phyloP scores from a whole-genome alignment of 441 rosid species.

The Euphorbia celastroides region DNA sequence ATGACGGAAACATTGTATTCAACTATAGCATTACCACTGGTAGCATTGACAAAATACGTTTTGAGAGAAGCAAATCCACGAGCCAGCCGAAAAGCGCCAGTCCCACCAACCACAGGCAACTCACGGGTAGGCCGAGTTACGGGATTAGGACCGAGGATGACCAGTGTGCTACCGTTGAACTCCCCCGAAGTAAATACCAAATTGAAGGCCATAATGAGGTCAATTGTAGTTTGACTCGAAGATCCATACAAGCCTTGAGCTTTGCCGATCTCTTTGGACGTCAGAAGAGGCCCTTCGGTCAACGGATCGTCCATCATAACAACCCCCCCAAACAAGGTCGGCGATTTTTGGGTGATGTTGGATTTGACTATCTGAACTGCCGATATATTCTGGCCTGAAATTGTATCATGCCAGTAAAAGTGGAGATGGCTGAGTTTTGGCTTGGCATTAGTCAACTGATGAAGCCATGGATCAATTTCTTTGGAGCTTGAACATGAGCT shows the following conservation, averaged over 20 bases:
- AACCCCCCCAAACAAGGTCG: constrained; percentile 30
- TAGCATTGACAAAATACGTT: background rate
- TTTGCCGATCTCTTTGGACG: constrained; percentile 36
- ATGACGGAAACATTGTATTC: constrained; percentile 47
- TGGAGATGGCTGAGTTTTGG: constrained; percentile 28
- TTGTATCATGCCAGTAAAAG: constrained; percentile 45
- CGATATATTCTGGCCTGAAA: constrained; percentile 31
- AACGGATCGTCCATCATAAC: constrained; percentile 34
- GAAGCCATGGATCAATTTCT: constrained; percentile 16
- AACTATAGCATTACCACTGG: constrained; percentile 13
- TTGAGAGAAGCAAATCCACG: constrained; percentile 6
- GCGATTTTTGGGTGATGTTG: constrained; percentile 15
- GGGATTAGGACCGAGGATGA: constrained; percentile 8
- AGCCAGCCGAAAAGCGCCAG: constrained; percentile 11
- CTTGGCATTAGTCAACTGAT: background rate
- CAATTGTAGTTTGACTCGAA: background rate
- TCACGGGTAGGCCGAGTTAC: background rate
- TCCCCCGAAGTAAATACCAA: background rate
- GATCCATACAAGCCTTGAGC: constrained; percentile 34
- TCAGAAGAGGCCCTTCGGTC: constrained; percentile 35
- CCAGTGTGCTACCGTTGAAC: constrained; percentile 15
- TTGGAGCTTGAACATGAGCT: background rate
- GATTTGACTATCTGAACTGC: constrained; percentile 31
- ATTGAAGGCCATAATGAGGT: constrained; percentile 9
- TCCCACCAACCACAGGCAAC: constrained; percentile 15